Evolutionary conservation across 495 filamentous ascomycete species (phyloP).

Genomic region (Cercophora sp.): DNA sequence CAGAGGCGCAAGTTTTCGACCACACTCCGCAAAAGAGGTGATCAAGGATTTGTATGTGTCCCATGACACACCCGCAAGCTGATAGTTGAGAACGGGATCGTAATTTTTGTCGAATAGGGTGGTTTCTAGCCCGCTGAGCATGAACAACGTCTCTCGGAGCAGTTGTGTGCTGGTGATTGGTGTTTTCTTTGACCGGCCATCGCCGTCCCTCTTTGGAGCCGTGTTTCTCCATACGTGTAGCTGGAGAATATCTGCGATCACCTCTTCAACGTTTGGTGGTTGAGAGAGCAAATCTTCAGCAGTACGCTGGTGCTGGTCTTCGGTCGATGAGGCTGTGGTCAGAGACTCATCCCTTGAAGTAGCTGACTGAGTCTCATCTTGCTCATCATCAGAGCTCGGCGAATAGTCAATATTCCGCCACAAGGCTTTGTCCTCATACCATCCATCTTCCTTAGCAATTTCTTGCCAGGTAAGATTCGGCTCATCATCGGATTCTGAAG

Average conservation of each 20-base stretch:
- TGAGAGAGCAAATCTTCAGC: constrained; percentile 33
- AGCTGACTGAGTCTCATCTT: constrained; percentile 33
- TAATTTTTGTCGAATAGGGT: constrained; percentile 57
- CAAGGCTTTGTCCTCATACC: constrained; percentile 62
- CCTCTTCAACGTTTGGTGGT: constrained; percentile 34
- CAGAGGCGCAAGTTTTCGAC: constrained; percentile 35
- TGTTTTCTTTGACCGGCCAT: constrained; percentile 37
- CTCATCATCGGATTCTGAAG: constrained; percentile 34
- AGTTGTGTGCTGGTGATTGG: constrained; percentile 67
- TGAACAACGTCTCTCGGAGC: constrained; percentile 75
- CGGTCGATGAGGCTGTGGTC: constrained; percentile 18
- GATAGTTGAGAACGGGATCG: constrained; percentile 29
- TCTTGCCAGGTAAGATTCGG: constrained; percentile 67
- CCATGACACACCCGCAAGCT: constrained; percentile 37
- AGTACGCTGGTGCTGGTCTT: constrained; percentile 35
- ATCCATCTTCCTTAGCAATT: constrained; percentile 67
- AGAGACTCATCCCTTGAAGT: constrained; percentile 28
- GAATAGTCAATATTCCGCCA: constrained; percentile 78
- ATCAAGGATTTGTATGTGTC: constrained; percentile 38
- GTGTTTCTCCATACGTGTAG: constrained; percentile 63
- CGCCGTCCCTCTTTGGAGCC: constrained; percentile 21
- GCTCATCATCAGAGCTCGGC: constrained; percentile 60
- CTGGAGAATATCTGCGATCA: constrained; percentile 48
- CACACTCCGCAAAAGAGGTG: constrained; percentile 37
- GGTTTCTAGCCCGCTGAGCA: constrained; percentile 77